Percentiles rank a stretch among this genome's conserved stretches.
These are phyloP conservation scores for Yarrowia sp. DNA, from an alignment of 805 yeast genomes.

Conservation along the genomic window DNA sequence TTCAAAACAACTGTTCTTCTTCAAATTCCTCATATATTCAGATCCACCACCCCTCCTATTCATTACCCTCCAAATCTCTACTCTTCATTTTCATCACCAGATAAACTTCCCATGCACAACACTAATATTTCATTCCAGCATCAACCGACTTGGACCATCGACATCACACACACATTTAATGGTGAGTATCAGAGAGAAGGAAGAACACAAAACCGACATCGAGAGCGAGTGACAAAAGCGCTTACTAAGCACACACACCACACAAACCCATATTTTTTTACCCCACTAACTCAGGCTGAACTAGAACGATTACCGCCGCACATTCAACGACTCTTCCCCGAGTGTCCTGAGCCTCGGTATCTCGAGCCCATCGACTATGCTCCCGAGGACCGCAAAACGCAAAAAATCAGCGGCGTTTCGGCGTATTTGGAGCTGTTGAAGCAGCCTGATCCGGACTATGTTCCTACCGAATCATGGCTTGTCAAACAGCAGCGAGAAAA, in stretches of 20 bases:
- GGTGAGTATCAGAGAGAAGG: background rate
- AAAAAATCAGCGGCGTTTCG: constrained; percentile 49
- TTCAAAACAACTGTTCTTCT: no score
- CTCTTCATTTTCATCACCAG: background rate
- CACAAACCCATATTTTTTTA: background rate
- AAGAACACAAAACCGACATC: no score
- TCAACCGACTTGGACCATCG: background rate
- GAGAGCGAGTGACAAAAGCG: no score
- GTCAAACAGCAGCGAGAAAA: constrained; percentile 38
- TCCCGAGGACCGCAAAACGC: constrained; percentile 49
- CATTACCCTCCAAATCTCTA: background rate
- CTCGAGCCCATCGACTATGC: constrained; percentile 51
- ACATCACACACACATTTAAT: constrained; percentile 5
- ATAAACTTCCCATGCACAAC: constrained; percentile 12
- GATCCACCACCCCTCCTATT: background rate
- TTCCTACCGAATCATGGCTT: constrained; percentile 39
- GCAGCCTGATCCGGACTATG: constrained; percentile 34
- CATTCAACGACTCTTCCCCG: constrained; percentile 54
- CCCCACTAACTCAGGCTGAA: constrained; percentile 39
- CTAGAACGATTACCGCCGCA: constrained; percentile 43
- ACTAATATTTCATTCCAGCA: background rate
- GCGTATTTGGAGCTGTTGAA: constrained; percentile 36
- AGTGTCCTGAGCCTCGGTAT: constrained; percentile 56
- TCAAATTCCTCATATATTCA: no score
- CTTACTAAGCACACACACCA: no score